A percentile compares a stretch with the other conserved stretches of the same genome.
phyloP scores from a whole-genome alignment of 139 green algal genomes.

The Asterochloris sp. region DNA sequence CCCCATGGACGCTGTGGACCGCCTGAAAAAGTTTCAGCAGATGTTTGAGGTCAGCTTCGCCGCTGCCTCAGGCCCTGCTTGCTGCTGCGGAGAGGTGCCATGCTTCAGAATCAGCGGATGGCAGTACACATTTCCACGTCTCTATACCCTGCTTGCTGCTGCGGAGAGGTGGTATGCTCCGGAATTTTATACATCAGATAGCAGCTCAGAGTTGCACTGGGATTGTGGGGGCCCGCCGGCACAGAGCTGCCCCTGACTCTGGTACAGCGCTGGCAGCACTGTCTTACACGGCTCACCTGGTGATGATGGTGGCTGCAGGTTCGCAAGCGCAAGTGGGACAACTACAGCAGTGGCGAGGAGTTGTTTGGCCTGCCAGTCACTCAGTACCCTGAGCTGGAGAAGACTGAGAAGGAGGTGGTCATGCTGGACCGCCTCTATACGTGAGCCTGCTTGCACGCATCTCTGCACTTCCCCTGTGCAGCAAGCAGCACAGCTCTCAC shows the following conservation, averaged over 20 bases:
- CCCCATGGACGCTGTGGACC: slow-evolving; percentile 85
- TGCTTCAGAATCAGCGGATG: not conserved
- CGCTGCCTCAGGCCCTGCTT: too few species aligned
- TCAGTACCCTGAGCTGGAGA: slow-evolving; percentile 83
- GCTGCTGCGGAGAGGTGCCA: not conserved
- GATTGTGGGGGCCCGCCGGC: too few species aligned
- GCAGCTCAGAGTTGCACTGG: too few species aligned
- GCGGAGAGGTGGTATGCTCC: too few species aligned
- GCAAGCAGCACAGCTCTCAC: too few species aligned
- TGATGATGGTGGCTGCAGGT: slow-evolving; percentile 36
- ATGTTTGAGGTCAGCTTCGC: slow-evolving; percentile 72
- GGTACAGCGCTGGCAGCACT: too few species aligned
- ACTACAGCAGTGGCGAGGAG: slow-evolving; percentile 82
- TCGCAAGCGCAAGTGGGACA: slow-evolving; percentile 91
- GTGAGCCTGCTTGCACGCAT: not conserved
- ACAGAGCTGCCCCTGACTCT: too few species aligned
- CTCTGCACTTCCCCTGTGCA: too few species aligned
- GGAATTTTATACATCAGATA: too few species aligned
- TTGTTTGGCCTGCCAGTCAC: slow-evolving; percentile 90
- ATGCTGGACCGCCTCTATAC: slow-evolving; percentile 81
- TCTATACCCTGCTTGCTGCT: not conserved
- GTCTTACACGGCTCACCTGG: too few species aligned
- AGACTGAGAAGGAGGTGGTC: slow-evolving; percentile 81
- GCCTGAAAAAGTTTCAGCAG: slow-evolving; percentile 90
- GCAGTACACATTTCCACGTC: not conserved